Evolutionary conservation across 2,329 filamentous ascomycete species (phyloP).

Genomic region (Bipolaris oryzae): DNA sequence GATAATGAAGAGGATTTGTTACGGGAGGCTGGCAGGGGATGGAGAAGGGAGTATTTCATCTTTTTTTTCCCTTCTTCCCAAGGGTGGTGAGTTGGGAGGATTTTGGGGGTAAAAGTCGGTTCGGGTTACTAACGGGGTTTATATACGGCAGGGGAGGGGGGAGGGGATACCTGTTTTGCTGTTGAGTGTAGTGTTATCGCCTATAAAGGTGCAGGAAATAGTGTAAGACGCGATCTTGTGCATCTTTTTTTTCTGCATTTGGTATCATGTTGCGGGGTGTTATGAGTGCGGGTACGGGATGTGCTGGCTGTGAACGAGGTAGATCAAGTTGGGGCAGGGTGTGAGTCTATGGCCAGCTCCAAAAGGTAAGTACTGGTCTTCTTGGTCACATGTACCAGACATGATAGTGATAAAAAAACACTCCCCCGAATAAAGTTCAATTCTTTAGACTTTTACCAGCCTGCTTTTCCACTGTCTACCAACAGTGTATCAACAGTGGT

Average conservation of each 20-base stretch:
- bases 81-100: no score
- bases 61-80: no score
- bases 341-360: neutral
- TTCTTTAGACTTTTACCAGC: neutral
- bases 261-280: constrained; percentile 37
- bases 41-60: no score
- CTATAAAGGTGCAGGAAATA: neutral
- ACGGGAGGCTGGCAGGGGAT: no score
- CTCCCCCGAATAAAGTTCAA: neutral
- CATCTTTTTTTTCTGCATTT: constrained; percentile 54
- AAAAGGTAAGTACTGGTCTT: neutral
- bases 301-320: neutral
- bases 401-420: neutral
- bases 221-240: constrained; percentile 43
- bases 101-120: no score
- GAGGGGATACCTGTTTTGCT: neutral
- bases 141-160: no score
- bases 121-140: no score
- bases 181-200: neutral
- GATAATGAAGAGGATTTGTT: no score
- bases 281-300: neutral
- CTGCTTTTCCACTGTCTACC: neutral
- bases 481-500: neutral
- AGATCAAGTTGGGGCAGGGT: neutral
- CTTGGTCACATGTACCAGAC: neutral